phyloP scores from a whole-genome alignment of 129 eudicot species.

The Flaveria trinervia region DNA sequence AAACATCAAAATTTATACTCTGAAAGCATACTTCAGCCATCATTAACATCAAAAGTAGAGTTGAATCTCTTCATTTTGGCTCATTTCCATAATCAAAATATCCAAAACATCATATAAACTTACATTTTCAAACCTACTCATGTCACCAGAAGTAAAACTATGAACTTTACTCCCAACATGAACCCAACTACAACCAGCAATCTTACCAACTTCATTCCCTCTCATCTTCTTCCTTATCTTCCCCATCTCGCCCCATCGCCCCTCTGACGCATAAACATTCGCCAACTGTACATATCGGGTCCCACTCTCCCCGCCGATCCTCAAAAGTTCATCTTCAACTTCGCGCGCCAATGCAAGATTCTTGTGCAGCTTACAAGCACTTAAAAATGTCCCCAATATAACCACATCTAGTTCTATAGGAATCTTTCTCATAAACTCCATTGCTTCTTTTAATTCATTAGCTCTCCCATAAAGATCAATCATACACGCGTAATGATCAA shows the following conservation, averaged over 20 bases:
- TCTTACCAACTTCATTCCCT: conserved; percentile 72
- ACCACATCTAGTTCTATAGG: conserved; percentile 71
- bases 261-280: conserved; percentile 73
- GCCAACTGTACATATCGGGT: conserved; percentile 85
- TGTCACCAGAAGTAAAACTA: conserved; percentile 65
- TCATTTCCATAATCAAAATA: conserved; percentile 48
- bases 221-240: conserved; percentile 90
- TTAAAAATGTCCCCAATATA: conserved; percentile 61
- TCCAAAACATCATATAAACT: conserved; percentile 44
- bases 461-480: conserved; percentile 86
- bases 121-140: conserved; percentile 48
- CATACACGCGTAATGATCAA: conserved; percentile 90
- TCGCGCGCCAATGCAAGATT: conserved; percentile 71
- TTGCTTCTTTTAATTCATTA: conserved; percentile 59
- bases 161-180: conserved; percentile 57
- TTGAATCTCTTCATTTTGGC: conserved; percentile 19
- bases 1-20: background rate
- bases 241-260: conserved; percentile 81
- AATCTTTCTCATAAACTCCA: conserved; percentile 54
- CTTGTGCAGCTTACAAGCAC: conserved; percentile 63
- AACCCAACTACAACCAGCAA: conserved; percentile 92
- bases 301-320: conserved; percentile 58
- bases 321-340: conserved; percentile 56
- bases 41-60: background rate
- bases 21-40: background rate